Evolutionary conservation across 2,329 filamentous ascomycete genomes (phyloP).

Genomic region (Curvularia sp.): DNA sequence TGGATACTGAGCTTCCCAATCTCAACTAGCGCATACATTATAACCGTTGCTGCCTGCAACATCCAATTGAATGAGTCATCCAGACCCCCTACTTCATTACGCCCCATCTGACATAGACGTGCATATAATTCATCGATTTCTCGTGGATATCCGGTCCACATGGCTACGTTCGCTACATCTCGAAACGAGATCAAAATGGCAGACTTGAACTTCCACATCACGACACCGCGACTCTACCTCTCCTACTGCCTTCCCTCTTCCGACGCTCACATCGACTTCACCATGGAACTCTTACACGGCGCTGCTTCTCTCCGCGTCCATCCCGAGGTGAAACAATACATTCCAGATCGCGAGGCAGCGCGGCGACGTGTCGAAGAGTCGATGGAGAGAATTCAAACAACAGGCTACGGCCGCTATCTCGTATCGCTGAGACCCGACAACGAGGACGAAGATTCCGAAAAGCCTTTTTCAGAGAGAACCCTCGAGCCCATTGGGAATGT

Average conservation of each 20-base stretch:
- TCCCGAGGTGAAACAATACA: neutral
- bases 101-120: neutral
- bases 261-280: conserved; percentile 26
- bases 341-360: conserved; percentile 14
- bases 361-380: conserved; percentile 18
- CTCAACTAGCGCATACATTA: conserved; percentile 3
- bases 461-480: conserved; percentile 6
- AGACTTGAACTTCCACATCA: conserved; percentile 66
- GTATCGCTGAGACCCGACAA: conserved; percentile 27
- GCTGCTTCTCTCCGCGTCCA: conserved; percentile 3
- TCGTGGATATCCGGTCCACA: neutral
- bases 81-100: neutral
- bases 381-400: conserved; percentile 20
- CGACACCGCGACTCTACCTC: conserved; percentile 56
- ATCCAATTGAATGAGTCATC: conserved; percentile 7
- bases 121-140: neutral
- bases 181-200: neutral
- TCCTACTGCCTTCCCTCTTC: conserved; percentile 27
- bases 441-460: neutral
- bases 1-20: conserved; percentile 6
- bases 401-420: conserved; percentile 39
- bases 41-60: neutral
- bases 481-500: conserved; percentile 24
- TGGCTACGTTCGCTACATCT: no score
- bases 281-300: conserved; percentile 9